Base-by-base conservation (phyloP, 1,284 basidiomycete genomes). In the Limonomyces culmigenus region DNA sequence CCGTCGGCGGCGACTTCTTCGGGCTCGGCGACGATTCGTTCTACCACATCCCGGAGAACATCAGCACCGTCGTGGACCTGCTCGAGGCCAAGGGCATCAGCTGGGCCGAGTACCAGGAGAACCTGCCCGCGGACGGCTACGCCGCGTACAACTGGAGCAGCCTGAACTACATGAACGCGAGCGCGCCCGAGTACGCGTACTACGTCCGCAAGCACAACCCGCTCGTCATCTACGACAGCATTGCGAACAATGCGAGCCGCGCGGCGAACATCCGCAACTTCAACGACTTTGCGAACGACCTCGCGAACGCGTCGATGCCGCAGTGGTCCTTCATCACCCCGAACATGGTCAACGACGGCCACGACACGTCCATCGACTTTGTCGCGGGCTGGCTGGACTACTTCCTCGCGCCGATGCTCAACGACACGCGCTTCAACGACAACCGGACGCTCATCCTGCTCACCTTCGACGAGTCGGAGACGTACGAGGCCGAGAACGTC, bases 261-360 rank as follows among this genome's bases (percentile, higher is more conserved):
- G 56, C 60, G 4, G 42, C 52, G 6, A 60, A 65, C n/a, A 63
- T 71, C 38, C 64, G 74, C 35, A 79, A 75, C 54, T 78, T 76
- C 50, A 74, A 74, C 40, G 61, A 73, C 48, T 68, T 74, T 40
- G 60, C 65, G 4, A 47, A 54, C 32, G 73, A 77, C 43, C 52
- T 70, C 12, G 62, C 59, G 34, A 63, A 64, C 19, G 50, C 63
- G 33, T 56, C 56, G 2, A 48, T 79, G 18, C 66, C 74, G 5
- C 72, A 75, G 44, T 76, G 70, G 69, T 49, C 55, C 19, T 78
- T 70, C 47, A 53, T 79, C 37, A 77, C 76, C 0, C 76, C 76
- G n/a, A 77, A 76, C 51, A 49, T 73, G 20, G 59, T 62, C 19
- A 56, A 64, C 50, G 68, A 74, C 45, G 70, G 56, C 0, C 69